Conservation (phyloP, 257 asterid species). For the Nicotiana knightiana region DNA sequence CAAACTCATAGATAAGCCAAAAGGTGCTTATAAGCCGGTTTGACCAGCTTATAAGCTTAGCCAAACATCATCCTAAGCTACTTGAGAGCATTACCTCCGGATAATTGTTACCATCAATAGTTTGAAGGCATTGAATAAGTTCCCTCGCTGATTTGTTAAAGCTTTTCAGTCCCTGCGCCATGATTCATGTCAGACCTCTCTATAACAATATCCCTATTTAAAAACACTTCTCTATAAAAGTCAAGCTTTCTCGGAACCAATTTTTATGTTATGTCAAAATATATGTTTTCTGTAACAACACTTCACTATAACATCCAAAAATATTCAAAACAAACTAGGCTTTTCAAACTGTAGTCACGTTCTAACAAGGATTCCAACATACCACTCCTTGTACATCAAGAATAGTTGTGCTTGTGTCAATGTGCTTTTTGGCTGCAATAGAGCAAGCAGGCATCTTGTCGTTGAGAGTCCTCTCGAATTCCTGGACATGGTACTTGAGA, state of each 20-base stretch:
- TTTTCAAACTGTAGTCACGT: background rate
- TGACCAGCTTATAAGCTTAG: too few relatives aligned
- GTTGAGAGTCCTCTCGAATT: slow-evolving; percentile 81
- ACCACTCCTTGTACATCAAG: slow-evolving; percentile 99
- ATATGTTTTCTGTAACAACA: too few relatives aligned
- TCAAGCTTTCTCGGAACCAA: too few relatives aligned
- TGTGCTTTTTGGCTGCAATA: slow-evolving; percentile 69
- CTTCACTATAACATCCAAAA: too few relatives aligned
- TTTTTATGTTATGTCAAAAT: too few relatives aligned
- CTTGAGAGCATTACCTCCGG: slow-evolving; percentile 54
- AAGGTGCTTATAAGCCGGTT: too few relatives aligned
- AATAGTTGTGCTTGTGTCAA: slow-evolving; percentile 96
- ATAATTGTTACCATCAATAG: slow-evolving; percentile 85
- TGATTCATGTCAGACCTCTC: background rate
- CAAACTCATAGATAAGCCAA: too few relatives aligned
- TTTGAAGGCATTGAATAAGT: slow-evolving; percentile 75
- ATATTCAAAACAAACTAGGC: too few relatives aligned
- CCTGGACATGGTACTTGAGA: slow-evolving; percentile 79
- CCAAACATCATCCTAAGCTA: too few relatives aligned
- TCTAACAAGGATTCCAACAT: slow-evolving; percentile 8
- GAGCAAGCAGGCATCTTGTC: slow-evolving; percentile 94
- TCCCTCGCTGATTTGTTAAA: slow-evolving; percentile 92
- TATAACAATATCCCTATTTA: too few relatives aligned
- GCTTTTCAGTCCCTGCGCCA: slow-evolving; percentile 70
- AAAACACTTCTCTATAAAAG: too few relatives aligned